Base-by-base conservation (phyloP, 1,284 basidiomycete species). In the Cutaneotrichosporon sp. region DNA sequence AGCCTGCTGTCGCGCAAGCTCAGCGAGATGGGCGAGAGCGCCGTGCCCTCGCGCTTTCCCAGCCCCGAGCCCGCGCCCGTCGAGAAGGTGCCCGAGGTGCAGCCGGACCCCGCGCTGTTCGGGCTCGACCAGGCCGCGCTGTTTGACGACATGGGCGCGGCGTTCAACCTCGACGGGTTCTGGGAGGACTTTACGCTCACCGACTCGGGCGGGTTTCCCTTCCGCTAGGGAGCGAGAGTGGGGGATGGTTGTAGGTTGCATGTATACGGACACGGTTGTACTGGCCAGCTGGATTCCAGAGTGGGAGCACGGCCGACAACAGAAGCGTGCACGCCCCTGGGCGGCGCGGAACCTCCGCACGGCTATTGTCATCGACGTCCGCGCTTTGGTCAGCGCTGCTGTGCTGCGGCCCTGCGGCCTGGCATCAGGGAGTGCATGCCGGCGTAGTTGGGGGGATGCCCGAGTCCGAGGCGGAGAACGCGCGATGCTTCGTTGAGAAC, bases 101-200 rank as follows among this genome's bases (percentile, higher is more conserved):
- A 25, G 5, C 49, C 22, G 1, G 51, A 27, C 24, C 29, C 29
- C 25, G n/a, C 22, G 33, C 49, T 66, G 33, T 66, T 66, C 24
- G 58, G 62, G 43, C 60, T 66, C 29, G 53, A 45, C 42, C 62
- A 66, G 34, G 57, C 66, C 10, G 62, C 58, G 2, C 53, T 76
- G 33, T 76, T 76, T 36, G 73, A 76, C 47, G 72, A 78, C 62
- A 66, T 75, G 58, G 72, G 73, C 31, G 58, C 64, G 3, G 66
- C 63, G 22, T 76, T 78, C 60, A 76, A 78, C 47, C 62, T 78
- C 13, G 72, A 76, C 29, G 76, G 75, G 1, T 78, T 78, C 58
- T 78, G 72, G 72, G 76, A 76, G 36, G 76, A 78, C 65, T 78
- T 76, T 62, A 73, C 72, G 14, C 57, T 76, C 5, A 75, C 73